phyloP scores from a whole-genome alignment of 148 eudicot genomes.

The Cornus suecica region DNA sequence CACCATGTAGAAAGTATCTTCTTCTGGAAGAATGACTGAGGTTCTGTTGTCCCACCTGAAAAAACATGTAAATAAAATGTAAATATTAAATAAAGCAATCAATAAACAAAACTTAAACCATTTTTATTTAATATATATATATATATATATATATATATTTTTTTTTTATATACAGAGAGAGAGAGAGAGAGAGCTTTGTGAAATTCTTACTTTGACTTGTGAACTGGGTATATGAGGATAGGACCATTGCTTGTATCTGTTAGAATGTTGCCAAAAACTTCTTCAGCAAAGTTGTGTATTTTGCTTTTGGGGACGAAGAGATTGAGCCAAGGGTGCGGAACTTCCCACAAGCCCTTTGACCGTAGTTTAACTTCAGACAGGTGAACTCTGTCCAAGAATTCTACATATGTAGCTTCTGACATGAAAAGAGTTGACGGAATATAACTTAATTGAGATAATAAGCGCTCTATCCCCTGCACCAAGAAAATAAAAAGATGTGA shows the following conservation, averaged over 20 bases:
- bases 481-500: slow-evolving; percentile 13
- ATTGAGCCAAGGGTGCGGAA: slow-evolving; percentile 95
- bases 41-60: slow-evolving; percentile 76
- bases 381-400: slow-evolving; percentile 85
- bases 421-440: slow-evolving; percentile 61
- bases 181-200: neutral
- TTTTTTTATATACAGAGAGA: too few species aligned
- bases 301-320: slow-evolving; percentile 66
- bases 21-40: slow-evolving; percentile 70
- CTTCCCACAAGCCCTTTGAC: slow-evolving; percentile 72
- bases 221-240: slow-evolving; percentile 74
- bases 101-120: neutral
- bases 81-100: neutral
- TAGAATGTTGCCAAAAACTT: slow-evolving; percentile 67
- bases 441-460: slow-evolving; percentile 57
- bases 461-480: slow-evolving; percentile 50
- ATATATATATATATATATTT: too few species aligned
- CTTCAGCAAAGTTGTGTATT: slow-evolving; percentile 50
- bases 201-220: slow-evolving; percentile 57
- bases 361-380: slow-evolving; percentile 60
- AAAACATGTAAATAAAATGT: slow-evolving; percentile 1
- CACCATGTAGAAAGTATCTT: slow-evolving; percentile 70
- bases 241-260: slow-evolving; percentile 68
- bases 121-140: too few species aligned
- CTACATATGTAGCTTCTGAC: slow-evolving; percentile 58